Evolutionary conservation across 148 eudicot genomes (phyloP), one percentile per base, ranked within the genome.

Genomic region (Limonium bicolor): DNA sequence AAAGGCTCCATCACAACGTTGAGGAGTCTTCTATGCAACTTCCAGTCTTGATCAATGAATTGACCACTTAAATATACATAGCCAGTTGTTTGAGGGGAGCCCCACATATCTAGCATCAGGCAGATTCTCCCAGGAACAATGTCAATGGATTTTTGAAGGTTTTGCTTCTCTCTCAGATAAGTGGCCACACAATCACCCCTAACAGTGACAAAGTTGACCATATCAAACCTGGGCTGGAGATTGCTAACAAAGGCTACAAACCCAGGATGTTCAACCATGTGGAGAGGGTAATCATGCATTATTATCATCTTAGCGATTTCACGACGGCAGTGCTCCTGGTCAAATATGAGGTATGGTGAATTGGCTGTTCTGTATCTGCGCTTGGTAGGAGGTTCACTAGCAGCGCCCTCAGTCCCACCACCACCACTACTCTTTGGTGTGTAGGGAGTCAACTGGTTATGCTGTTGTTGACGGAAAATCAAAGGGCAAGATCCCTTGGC

Each of bases 1-100:
- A 67, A 77, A 0, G 93, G 93, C 51, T 72, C 96, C 87, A 81
- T 81, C 15, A 86, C 75, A 27, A 81, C 84, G 34, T 75, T 86
- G 7, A 86, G 78, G 41, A 81, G 62, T 48, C 76, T 72, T 44
- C 68, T 58, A 26, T 81, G 96, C 43, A 78, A 48, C 41, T 72
- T 86, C 84, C 84, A 72, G 46, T 86, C 93, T 17, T 30, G 61
- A 36, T 86, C 87, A 26, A 86, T 69, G 42, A 72, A 82, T 27
- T 79, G 76, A 21, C 80, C 94, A 7, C 72, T 71, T 2, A 86
- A 45, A 42, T 78, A 73, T 10, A 78, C 68, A 48, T 78, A 86
- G 16, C 82, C 88, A 0, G 65, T 60, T 15, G 82, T 64, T 19
- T 58, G 72, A 54, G 46, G 43, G 2, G 96, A 86, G 31, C 67